phyloP scores from a whole-genome alignment of 805 yeast genomes.

The Candida sonorensis region DNA sequence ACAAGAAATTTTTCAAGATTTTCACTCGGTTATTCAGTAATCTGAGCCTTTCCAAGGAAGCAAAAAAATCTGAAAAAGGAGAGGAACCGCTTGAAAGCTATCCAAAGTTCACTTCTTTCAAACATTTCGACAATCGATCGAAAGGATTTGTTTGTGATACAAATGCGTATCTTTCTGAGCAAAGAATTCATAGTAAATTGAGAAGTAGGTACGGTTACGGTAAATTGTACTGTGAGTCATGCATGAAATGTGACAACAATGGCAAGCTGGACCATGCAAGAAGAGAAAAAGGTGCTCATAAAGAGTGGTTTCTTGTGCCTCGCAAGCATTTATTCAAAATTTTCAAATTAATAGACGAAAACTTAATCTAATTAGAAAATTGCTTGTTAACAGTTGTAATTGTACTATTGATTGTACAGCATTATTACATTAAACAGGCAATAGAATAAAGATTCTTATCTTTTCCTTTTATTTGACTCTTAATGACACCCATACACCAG shows the following conservation, averaged over 20 bases:
- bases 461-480: too few species aligned
- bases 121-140: conserved; percentile 6
- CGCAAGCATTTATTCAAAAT: conserved; percentile 30
- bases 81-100: too few species aligned
- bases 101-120: conserved; percentile 7
- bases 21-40: too few species aligned
- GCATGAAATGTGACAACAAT: conserved; percentile 17
- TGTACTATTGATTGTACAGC: background rate
- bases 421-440: too few species aligned
- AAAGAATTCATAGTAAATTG: conserved; percentile 33
- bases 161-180: conserved; percentile 33
- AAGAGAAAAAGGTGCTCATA: conserved; percentile 27
- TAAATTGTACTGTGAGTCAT: conserved; percentile 41
- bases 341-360: conserved; percentile 28
- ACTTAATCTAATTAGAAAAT: conserved; percentile 1
- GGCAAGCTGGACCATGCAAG: conserved; percentile 1
- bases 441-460: background rate
- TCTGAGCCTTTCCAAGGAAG: too few species aligned
- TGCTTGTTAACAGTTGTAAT: background rate
- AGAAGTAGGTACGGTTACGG: conserved; percentile 40
- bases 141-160: conserved; percentile 30
- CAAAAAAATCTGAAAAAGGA: too few species aligned
- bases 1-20: conserved; percentile 5
- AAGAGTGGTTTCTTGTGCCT: conserved; percentile 54
- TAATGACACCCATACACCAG: too few species aligned